Conservation (phyloP, 2,329 filamentous ascomycete species). For the Alternaria arborescens region DNA sequence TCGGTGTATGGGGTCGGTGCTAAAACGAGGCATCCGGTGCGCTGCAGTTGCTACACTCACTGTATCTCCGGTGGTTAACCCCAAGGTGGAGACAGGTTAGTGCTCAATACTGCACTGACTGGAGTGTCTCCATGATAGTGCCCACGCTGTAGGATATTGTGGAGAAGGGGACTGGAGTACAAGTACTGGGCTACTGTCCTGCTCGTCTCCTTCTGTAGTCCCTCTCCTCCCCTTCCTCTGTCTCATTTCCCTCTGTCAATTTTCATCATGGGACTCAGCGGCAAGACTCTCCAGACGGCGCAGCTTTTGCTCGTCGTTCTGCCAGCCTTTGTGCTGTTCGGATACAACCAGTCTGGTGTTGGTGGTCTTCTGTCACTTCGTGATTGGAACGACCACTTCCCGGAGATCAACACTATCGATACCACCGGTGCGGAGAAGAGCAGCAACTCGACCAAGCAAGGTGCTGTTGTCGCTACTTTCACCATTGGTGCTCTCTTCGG, state of each 20-base stretch:
- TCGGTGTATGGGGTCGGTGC: slow-evolving; percentile 9
- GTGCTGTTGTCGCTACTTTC: slow-evolving; percentile 56
- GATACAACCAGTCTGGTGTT: slow-evolving; percentile 63
- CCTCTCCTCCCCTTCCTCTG: slow-evolving; percentile 10
- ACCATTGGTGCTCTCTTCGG: slow-evolving; percentile 59
- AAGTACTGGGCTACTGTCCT: slow-evolving; percentile 23
- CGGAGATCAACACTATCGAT: slow-evolving; percentile 59
- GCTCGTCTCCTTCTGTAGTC: slow-evolving; percentile 14
- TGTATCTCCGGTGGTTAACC: slow-evolving; percentile 16
- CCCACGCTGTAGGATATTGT: slow-evolving; percentile 31
- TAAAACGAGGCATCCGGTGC: slow-evolving; percentile 8
- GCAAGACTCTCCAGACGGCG: slow-evolving; percentile 39
- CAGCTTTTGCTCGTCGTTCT: slow-evolving; percentile 51
- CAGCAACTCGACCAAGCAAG: slow-evolving; percentile 57
- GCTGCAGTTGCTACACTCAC: not conserved
- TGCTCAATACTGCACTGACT: slow-evolving; percentile 11
- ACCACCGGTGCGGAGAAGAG: slow-evolving; percentile 54
- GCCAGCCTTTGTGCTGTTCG: slow-evolving; percentile 59
- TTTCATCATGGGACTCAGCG: slow-evolving; percentile 27
- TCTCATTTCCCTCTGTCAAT: slow-evolving; percentile 3
- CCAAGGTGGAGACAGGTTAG: slow-evolving; percentile 18
- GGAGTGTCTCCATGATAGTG: slow-evolving; percentile 7
- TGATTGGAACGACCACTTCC: slow-evolving; percentile 57
- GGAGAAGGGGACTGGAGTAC: slow-evolving; percentile 28
- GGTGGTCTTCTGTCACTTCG: slow-evolving; percentile 56